Evolutionary conservation across 2,329 filamentous ascomycete species (phyloP).

Genomic region (Fusarium vanettenii): DNA sequence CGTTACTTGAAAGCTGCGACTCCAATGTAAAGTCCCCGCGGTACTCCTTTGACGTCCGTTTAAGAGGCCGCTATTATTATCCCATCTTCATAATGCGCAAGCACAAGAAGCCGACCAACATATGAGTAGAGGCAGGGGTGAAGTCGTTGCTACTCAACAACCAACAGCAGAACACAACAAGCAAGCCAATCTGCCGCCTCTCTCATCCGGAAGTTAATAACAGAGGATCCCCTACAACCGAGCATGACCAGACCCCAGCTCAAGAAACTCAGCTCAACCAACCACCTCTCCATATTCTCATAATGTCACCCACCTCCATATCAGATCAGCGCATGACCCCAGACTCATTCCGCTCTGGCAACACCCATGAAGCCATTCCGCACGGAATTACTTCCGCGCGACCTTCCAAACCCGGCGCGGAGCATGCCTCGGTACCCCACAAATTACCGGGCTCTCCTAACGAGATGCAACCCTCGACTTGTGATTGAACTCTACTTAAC

Average conservation of each 20-base stretch:
- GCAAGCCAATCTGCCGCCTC: neutral
- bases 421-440: slow-evolving; percentile 37
- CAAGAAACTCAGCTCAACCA: neutral
- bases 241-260: neutral
- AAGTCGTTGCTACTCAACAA: neutral
- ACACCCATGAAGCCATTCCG: neutral
- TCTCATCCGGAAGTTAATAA: neutral
- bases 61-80: neutral
- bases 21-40: neutral
- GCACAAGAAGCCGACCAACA: neutral
- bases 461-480: slow-evolving; percentile 22
- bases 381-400: slow-evolving; percentile 38
- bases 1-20: neutral
- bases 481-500: slow-evolving; percentile 31
- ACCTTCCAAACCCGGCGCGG: slow-evolving; percentile 17
- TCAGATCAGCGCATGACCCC: neutral
- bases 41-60: neutral
- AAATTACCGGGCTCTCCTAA: slow-evolving; percentile 3
- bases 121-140: neutral
- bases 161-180: neutral
- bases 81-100: neutral
- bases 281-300: neutral
- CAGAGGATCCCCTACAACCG: neutral
- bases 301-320: neutral
- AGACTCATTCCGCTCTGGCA: neutral